Evolutionary conservation across 192 early-diverging fungal genomes (phyloP).

Genomic region (Rhizoclosmatium sp.): DNA sequence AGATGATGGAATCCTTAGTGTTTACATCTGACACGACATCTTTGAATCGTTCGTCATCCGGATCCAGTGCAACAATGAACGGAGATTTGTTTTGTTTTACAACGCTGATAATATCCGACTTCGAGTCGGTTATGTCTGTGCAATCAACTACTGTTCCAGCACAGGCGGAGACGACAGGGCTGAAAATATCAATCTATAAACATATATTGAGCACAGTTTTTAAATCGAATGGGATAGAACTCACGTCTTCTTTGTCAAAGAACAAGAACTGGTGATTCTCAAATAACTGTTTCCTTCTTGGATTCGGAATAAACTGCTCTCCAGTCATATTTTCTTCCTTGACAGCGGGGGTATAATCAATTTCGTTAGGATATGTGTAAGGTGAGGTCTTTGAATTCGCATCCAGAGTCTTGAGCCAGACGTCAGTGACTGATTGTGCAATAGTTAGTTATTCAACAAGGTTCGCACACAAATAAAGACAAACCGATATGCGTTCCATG

Average conservation of each 20-base stretch:
- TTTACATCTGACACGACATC: neutral
- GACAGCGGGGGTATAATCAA: neutral
- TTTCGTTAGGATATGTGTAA: conserved; percentile 18
- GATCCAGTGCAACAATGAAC: neutral
- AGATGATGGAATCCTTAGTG: conserved; percentile 28
- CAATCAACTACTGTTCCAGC: conserved; percentile 20
- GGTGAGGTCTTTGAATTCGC: neutral
- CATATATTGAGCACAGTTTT: neutral
- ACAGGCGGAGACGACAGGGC: neutral
- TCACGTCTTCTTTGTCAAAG: conserved; percentile 15
- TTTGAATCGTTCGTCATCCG: neutral
- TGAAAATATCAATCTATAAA: conserved; percentile 4
- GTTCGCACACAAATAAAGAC: neutral
- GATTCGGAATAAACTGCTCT: conserved; percentile 13
- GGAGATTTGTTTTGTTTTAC: neutral
- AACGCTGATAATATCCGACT: neutral
- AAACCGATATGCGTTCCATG: conserved; percentile 23
- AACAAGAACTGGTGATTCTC: conserved; percentile 22
- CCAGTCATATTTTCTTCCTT: conserved; percentile 15
- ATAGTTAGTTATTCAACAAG: neutral
- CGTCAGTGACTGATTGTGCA: neutral
- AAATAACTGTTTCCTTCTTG: neutral
- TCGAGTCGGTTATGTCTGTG: neutral
- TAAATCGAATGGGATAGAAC: neutral
- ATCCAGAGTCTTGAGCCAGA: neutral